Evolutionary conservation across 306 rosid genomes (phyloP).

Genomic region (Cyamopsis tetragonoloba): DNA sequence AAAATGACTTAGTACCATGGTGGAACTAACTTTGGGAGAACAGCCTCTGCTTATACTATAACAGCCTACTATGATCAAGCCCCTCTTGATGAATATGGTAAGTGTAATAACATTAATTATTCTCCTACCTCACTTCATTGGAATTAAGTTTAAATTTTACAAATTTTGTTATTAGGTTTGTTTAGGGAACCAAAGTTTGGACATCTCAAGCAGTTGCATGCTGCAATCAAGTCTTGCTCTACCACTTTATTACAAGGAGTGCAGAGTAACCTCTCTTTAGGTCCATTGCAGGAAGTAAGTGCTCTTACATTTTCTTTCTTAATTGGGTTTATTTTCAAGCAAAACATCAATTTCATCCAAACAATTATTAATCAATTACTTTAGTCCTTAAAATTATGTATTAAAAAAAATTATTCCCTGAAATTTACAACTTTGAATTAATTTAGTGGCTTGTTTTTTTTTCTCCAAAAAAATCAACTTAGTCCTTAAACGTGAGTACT

Average conservation of each 20-base stretch:
- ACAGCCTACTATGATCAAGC: constrained; percentile 70
- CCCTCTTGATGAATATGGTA: constrained; percentile 80
- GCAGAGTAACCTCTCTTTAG: constrained; percentile 49
- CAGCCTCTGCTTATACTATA: constrained; percentile 46
- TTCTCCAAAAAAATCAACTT: too few species aligned
- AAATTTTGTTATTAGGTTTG: constrained; percentile 43
- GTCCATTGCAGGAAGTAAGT: constrained; percentile 46
- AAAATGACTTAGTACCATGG: constrained; percentile 60
- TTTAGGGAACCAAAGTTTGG: constrained; percentile 73
- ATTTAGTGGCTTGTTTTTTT: too few species aligned
- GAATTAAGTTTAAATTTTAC: not conserved
- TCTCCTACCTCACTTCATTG: not conserved
- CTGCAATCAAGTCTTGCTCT: constrained; percentile 53
- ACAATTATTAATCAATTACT: too few species aligned
- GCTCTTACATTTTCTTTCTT: constrained; percentile 1
- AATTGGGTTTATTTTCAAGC: not conserved
- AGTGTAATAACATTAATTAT: not conserved
- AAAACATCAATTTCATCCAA: too few species aligned
- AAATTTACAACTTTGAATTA: too few species aligned
- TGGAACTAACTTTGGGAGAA: constrained; percentile 79
- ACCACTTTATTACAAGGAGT: constrained; percentile 49
- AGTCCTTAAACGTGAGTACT: too few species aligned
- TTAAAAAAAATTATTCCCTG: too few species aligned
- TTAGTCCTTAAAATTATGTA: too few species aligned
- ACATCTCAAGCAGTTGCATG: constrained; percentile 64